Conservation (phyloP, 148 eudicot genomes). For the Oxyria digyna region DNA sequence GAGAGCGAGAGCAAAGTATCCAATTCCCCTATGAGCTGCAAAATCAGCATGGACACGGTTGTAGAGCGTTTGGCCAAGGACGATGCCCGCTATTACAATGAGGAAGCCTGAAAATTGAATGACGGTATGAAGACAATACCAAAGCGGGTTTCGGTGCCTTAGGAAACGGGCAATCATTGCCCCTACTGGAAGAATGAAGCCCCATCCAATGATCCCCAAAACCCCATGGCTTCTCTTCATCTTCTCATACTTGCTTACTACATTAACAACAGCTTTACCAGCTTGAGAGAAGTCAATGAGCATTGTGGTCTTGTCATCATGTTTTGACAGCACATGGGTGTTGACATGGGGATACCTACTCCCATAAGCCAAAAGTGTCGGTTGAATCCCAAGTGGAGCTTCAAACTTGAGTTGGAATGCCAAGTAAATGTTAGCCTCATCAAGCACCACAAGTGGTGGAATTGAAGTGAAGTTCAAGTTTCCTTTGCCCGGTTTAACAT, state of each 20-base stretch:
- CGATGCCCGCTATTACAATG: constrained; percentile 53
- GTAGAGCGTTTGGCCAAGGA: constrained; percentile 61
- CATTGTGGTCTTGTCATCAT: constrained; percentile 61
- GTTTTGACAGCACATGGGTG: constrained; percentile 54
- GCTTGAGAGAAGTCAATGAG: constrained; percentile 60
- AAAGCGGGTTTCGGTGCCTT: constrained; percentile 53
- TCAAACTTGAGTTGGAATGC: constrained; percentile 67
- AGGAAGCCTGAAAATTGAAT: constrained; percentile 74
- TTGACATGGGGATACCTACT: constrained; percentile 37
- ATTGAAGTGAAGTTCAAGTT: constrained; percentile 53
- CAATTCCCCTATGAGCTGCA: constrained; percentile 77
- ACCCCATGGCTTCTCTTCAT: constrained; percentile 66
- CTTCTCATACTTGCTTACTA: constrained; percentile 15
- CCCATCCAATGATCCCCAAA: constrained; percentile 73
- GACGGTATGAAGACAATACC: constrained; percentile 71
- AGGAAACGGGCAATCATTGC: constrained; percentile 76
- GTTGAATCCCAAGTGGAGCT: constrained; percentile 37
- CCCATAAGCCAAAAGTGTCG: constrained; percentile 64
- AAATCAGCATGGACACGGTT: constrained; percentile 31
- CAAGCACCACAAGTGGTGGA: constrained; percentile 56
- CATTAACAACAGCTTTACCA: constrained; percentile 14
- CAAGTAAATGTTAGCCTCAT: constrained; percentile 59
- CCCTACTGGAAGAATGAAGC: constrained; percentile 68
- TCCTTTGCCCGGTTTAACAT: constrained; percentile 52
- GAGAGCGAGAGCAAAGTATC: constrained; percentile 55